phyloP scores from a whole-genome alignment of 345 rosid genomes.

The Lenwebbia sp. region DNA sequence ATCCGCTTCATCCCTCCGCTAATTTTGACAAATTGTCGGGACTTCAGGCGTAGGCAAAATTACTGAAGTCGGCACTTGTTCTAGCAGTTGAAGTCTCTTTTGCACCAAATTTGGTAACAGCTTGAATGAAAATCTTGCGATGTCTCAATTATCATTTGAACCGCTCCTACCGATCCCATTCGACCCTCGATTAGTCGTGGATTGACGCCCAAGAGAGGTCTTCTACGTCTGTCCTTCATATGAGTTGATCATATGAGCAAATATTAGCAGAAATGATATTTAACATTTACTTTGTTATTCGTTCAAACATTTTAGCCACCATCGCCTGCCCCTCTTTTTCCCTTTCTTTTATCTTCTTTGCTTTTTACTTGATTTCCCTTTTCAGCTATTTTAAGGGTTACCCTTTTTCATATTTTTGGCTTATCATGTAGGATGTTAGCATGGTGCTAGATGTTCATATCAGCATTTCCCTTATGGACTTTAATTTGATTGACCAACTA shows the following conservation, averaged over 20 bases:
- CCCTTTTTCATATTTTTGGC: not conserved
- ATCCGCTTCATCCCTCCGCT: not conserved
- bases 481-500: not conserved
- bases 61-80: not conserved
- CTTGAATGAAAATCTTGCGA: not conserved
- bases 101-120: not conserved
- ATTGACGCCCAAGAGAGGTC: not conserved
- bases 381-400: not conserved
- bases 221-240: too few relatives aligned
- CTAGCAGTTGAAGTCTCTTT: not conserved
- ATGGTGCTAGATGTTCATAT: not conserved
- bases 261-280: not conserved
- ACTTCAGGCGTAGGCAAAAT: not conserved
- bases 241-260: not conserved
- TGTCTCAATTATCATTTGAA: not conserved
- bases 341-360: too few relatives aligned
- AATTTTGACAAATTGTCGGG: not conserved
- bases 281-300: not conserved
- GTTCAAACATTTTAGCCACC: too few relatives aligned
- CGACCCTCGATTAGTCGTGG: not conserved
- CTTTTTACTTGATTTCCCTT: not conserved
- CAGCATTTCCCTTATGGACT: not conserved
- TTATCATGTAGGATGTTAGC: not conserved
- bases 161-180: not conserved
- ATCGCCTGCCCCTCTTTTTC: too few relatives aligned